A percentile compares a stretch with the other conserved stretches of the same genome.
These are phyloP conservation scores for Candida neerlandica DNA, from an alignment of 1,139 yeast genomes.

Conservation along the genomic window DNA sequence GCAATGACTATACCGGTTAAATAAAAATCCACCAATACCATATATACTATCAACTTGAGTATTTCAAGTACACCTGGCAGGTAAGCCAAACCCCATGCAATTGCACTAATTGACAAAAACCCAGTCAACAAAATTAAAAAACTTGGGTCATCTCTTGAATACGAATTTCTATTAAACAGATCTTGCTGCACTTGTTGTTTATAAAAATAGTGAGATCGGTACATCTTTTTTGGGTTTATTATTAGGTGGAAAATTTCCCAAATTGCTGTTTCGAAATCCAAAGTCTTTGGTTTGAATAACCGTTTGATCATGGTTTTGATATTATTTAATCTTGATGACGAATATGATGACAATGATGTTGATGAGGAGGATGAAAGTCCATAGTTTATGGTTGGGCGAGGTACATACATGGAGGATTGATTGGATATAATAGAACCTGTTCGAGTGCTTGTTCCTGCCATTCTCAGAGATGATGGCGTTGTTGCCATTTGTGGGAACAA, in stretches of 20 bases:
- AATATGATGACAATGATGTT: not conserved
- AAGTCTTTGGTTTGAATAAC: slow-evolving; percentile 72
- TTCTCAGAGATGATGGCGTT: slow-evolving; percentile 18
- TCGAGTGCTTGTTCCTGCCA: slow-evolving; percentile 19
- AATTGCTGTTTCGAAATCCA: slow-evolving; percentile 88
- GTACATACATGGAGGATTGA: slow-evolving; percentile 19
- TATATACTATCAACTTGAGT: slow-evolving; percentile 65
- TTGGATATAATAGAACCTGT: slow-evolving; percentile 28
- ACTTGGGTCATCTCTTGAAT: slow-evolving; percentile 92
- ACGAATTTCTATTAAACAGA: slow-evolving; percentile 36
- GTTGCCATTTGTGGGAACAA: slow-evolving; percentile 33
- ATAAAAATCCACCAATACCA: slow-evolving; percentile 85
- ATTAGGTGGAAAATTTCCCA: slow-evolving; percentile 86
- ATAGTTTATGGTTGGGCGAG: slow-evolving; percentile 11
- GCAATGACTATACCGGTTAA: slow-evolving; percentile 71
- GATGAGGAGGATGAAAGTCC: slow-evolving; percentile 1
- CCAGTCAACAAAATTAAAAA: slow-evolving; percentile 71
- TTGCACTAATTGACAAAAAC: slow-evolving; percentile 69
- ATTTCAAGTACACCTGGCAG: slow-evolving; percentile 64
- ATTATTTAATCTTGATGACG: slow-evolving; percentile 16
- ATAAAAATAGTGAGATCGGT: slow-evolving; percentile 78
- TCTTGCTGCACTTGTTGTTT: slow-evolving; percentile 25
- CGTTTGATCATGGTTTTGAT: slow-evolving; percentile 36
- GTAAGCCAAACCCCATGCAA: slow-evolving; percentile 90
- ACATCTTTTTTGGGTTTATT: slow-evolving; percentile 77